phyloP scores from a whole-genome alignment of 257 asterid genomes.

The Primulina eburnea region DNA sequence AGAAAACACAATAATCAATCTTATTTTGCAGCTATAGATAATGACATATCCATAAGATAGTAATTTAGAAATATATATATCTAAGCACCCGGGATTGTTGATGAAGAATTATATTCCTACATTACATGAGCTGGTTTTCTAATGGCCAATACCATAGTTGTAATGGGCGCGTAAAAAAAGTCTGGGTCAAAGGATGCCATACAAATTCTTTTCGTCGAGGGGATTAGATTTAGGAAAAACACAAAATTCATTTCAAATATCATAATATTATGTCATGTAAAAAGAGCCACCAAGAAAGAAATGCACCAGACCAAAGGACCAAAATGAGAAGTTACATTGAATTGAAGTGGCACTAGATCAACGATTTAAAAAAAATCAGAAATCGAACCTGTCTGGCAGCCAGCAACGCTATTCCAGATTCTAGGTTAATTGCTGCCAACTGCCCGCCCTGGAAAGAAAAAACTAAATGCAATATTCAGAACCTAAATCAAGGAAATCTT shows the following conservation, averaged over 20 bases:
- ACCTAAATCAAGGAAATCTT: conserved; percentile 16
- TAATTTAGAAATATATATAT: background rate
- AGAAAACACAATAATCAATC: conserved; percentile 14
- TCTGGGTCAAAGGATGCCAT: background rate
- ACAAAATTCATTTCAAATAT: background rate
- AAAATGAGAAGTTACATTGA: background rate
- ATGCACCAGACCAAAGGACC: background rate
- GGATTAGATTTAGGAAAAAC: background rate
- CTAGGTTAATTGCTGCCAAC: conserved; percentile 74
- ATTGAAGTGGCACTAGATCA: background rate
- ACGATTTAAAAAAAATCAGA: background rate
- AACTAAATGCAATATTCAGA: conserved; percentile 2
- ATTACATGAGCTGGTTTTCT: background rate
- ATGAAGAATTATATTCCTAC: background rate
- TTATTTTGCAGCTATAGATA: conserved; percentile 17
- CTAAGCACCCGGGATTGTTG: background rate
- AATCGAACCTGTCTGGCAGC: conserved; percentile 70
- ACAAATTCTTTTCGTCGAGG: background rate
- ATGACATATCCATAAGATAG: background rate
- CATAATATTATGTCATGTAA: background rate
- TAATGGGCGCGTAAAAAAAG: too few relatives aligned
- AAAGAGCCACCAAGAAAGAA: background rate
- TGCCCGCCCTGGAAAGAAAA: conserved; percentile 64
- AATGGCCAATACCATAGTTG: background rate
- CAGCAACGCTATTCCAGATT: conserved; percentile 65